Percentiles rank a stretch among this genome's conserved stretches.
These are phyloP conservation scores for Serendipita sp. DNA, from an alignment of 768 basidiomycete species.

Conservation along the genomic window DNA sequence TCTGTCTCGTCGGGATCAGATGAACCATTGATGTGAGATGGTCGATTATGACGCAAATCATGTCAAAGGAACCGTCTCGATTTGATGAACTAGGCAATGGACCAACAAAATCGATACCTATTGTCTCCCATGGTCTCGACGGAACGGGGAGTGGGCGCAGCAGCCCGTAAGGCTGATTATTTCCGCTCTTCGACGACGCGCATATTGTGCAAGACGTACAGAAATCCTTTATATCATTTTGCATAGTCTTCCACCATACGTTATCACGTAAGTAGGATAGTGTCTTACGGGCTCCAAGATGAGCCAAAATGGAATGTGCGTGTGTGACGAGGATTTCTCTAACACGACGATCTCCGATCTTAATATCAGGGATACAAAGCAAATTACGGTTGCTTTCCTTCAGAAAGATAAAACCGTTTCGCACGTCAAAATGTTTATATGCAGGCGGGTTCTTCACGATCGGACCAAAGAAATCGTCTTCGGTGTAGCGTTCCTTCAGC, in stretches of 20 bases:
- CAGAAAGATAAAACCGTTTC: constrained; percentile 6
- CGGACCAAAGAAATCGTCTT: constrained; percentile 17
- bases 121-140: constrained; percentile 18
- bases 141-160: constrained; percentile 19
- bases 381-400: constrained; percentile 12
- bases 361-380: constrained; percentile 12
- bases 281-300: constrained; percentile 24
- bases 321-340: constrained; percentile 23
- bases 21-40: constrained; percentile 15
- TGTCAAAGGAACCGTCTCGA: constrained; percentile 15
- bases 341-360: constrained; percentile 6
- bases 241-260: constrained; percentile 28
- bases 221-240: constrained; percentile 25
- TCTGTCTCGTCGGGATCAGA: constrained; percentile 19
- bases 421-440: constrained; percentile 6
- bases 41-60: constrained; percentile 17
- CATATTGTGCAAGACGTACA: constrained; percentile 19
- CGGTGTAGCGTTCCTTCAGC: constrained; percentile 12
- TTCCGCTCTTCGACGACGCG: constrained; percentile 13
- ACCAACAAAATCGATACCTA: constrained; percentile 27
- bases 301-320: constrained; percentile 26
- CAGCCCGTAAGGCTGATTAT: constrained; percentile 18
- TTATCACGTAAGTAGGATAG: constrained; percentile 20
- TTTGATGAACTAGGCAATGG: constrained; percentile 23
- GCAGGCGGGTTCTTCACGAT: constrained; percentile 12